A percentile compares a stretch with the other conserved stretches of the same genome.
phyloP scores from a whole-genome alignment of 2,329 filamentous ascomycete genomes.

The Xylogone sp. region DNA sequence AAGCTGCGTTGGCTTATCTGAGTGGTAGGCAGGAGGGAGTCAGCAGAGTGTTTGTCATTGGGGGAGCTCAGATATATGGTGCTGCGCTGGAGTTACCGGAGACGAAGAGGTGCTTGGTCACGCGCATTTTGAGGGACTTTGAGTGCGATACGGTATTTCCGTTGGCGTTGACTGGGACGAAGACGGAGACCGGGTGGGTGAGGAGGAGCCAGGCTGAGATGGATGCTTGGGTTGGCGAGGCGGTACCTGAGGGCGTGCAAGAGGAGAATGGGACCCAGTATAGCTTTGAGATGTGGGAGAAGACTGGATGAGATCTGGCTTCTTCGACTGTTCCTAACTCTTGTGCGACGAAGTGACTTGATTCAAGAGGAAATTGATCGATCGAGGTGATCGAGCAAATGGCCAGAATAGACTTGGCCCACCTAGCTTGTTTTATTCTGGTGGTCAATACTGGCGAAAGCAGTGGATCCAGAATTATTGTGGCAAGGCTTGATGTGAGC shows the following conservation, averaged over 20 bases:
- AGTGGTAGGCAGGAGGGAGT: neutral
- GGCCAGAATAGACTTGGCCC: neutral
- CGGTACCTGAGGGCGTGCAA: slow-evolving; percentile 50
- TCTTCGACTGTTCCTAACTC: neutral
- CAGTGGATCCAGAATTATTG: too few relatives aligned
- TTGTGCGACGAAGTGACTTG: neutral
- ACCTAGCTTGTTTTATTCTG: too few relatives aligned
- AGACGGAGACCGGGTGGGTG: slow-evolving; percentile 44
- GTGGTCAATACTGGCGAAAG: too few relatives aligned
- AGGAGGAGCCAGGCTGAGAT: slow-evolving; percentile 49
- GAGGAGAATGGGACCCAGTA: slow-evolving; percentile 63
- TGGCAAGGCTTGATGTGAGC: too few relatives aligned
- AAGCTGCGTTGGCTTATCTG: slow-evolving; percentile 39
- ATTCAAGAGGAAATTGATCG: too few relatives aligned
- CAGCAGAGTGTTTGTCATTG: slow-evolving; percentile 72
- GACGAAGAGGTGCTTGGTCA: slow-evolving; percentile 64
- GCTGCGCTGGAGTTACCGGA: slow-evolving; percentile 59
- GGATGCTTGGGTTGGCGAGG: slow-evolving; percentile 63
- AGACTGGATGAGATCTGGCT: slow-evolving; percentile 18
- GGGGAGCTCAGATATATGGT: slow-evolving; percentile 81
- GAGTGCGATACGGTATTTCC: slow-evolving; percentile 76
- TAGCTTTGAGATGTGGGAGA: slow-evolving; percentile 73
- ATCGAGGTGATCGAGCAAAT: neutral
- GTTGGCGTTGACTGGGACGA: slow-evolving; percentile 41
- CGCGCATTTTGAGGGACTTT: slow-evolving; percentile 64